Base-by-base conservation (phyloP, 305 asterid species). In the Rubia peregrina region DNA sequence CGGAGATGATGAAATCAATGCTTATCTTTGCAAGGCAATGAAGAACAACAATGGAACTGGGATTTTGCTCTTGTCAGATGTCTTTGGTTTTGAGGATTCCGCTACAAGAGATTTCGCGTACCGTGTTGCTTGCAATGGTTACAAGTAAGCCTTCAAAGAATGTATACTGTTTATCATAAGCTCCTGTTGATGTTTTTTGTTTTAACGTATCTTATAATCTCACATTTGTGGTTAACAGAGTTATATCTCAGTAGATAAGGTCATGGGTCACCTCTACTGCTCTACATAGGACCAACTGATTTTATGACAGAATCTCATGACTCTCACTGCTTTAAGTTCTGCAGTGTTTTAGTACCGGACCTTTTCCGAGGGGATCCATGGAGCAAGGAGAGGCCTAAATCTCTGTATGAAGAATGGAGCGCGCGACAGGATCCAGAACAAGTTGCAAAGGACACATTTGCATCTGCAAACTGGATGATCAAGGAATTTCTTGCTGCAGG, bases 21-120 rank as follows among this genome's bases (percentile, higher is more conserved):
- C 96, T 68, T 75, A 74, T 78, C 90, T 89, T 67, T 87, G 79
- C 75, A 78, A 71, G 60, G 92, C 96, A 10, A 91, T 91, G 74
- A 91, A 89, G 86, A 91, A 91, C 83, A 91, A 91, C 76, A 91
- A 91, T 74, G 85, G 77, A 71, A 86, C 86, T 30, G 96, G 97
- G 65, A 85, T 89, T 71, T 72, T 91, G 80, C 89, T 91, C 74
- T 79, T 89, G 78, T 89, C 97, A 24, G 97, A 91, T 69, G 76
- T 88, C 51, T 87, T 86, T 51, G 95, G 97, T 43, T 88, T 84
- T 73, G 88, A 86, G 70, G 93, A 89, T 73, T 87, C 95, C 1
- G 78, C 89, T 80, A 91, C 91, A 67, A 83, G 83, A 71, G 96
- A 91, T 78, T 91, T 89, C 19, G 95, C 96, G 21, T 89, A 89